Percentiles rank a stretch among this genome's conserved stretches.
Conservation (phyloP, 331 rosid species). For the Quercus phellos region DNA sequence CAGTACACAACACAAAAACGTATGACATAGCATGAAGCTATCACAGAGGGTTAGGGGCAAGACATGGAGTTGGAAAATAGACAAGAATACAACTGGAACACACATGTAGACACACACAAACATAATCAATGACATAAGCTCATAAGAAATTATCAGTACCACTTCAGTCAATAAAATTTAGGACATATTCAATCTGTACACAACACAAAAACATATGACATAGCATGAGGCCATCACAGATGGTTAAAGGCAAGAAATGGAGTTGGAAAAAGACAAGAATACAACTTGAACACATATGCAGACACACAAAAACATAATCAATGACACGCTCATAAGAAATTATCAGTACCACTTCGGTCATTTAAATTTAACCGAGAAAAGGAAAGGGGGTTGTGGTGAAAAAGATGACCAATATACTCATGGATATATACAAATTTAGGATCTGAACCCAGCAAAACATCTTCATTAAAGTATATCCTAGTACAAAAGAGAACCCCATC, state of each 20-base stretch:
- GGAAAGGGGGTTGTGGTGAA: background rate
- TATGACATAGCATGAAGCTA: slow-evolving; percentile 17
- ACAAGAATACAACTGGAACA: slow-evolving; percentile 4
- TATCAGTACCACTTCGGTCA: slow-evolving; percentile 6
- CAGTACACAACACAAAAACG: slow-evolving; percentile 35
- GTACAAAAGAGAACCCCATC: slow-evolving; percentile 13
- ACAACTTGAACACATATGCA: slow-evolving; percentile 7
- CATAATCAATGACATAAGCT: slow-evolving; percentile 15
- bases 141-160: slow-evolving; percentile 19
- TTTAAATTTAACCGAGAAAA: background rate
- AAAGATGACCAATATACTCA: background rate
- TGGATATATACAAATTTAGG: slow-evolving; percentile 1
- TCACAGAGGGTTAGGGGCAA: slow-evolving; percentile 18
- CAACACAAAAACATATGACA: slow-evolving; percentile 20
- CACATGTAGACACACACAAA: slow-evolving; percentile 8
- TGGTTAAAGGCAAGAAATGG: slow-evolving; percentile 18
- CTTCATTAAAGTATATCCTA: slow-evolving; percentile 3
- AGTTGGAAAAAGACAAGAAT: slow-evolving; percentile 1
- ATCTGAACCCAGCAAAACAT: slow-evolving; percentile 5
- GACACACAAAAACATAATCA: slow-evolving; percentile 15
- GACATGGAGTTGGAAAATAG: slow-evolving; percentile 14
- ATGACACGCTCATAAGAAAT: slow-evolving; percentile 16
- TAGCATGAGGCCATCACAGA: slow-evolving; percentile 20
- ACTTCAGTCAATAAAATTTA: slow-evolving; percentile 3
- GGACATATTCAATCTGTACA: slow-evolving; percentile 34